A percentile compares a stretch with the other conserved stretches of the same genome.
Evolutionary conservation across 2,329 filamentous ascomycete genomes (phyloP).

Genomic region (Periconia digitata): DNA sequence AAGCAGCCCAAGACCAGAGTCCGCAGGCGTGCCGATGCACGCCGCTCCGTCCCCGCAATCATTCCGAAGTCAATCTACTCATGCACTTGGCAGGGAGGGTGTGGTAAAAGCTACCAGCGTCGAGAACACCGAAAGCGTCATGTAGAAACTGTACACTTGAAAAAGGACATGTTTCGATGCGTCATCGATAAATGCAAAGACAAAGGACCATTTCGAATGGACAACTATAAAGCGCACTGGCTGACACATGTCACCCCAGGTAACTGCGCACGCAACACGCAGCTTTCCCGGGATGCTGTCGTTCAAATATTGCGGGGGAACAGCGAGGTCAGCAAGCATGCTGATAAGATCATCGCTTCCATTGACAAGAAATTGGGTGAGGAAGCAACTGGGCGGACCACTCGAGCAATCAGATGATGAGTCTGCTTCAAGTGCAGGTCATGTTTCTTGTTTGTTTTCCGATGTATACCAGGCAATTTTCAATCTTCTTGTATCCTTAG

Average conservation of each 20-base stretch:
- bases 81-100: slow-evolving; percentile 1
- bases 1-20: slow-evolving; percentile 8
- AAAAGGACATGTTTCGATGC: slow-evolving; percentile 19
- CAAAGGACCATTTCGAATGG: slow-evolving; percentile 31
- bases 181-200: slow-evolving; percentile 19
- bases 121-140: slow-evolving; percentile 37
- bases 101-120: slow-evolving; percentile 23
- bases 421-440: too few relatives aligned
- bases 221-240: slow-evolving; percentile 40
- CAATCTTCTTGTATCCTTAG: neutral
- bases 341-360: too few relatives aligned
- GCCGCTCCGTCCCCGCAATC: neutral
- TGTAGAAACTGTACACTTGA: slow-evolving; percentile 19
- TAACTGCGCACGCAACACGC: slow-evolving; percentile 29
- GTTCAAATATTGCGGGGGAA: neutral
- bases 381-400: too few relatives aligned
- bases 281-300: slow-evolving; percentile 24
- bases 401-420: too few relatives aligned
- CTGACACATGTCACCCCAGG: slow-evolving; percentile 34
- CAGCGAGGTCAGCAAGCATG: too few relatives aligned
- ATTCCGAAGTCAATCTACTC: too few relatives aligned
- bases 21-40: neutral
- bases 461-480: neutral
- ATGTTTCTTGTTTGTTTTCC: too few relatives aligned
- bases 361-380: too few relatives aligned